Evolutionary conservation across 169 alveolate species (phyloP).

Genomic region (Plasmodium fragile): DNA sequence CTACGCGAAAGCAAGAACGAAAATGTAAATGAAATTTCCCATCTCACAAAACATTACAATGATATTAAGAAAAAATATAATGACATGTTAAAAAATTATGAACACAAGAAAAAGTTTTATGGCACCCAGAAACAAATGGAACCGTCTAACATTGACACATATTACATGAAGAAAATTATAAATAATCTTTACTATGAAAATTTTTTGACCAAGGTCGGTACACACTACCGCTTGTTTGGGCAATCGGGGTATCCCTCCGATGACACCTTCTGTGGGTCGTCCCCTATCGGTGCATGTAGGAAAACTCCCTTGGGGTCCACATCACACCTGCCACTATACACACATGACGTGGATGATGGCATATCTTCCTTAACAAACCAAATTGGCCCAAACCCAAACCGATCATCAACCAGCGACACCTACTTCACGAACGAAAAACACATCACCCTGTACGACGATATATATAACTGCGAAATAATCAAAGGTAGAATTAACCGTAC

Average conservation of each 20-base stretch:
- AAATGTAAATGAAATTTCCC: conserved; percentile 23
- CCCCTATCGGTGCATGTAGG: neutral
- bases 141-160: conserved; percentile 32
- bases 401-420: neutral
- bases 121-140: conserved; percentile 3
- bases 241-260: neutral
- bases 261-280: neutral
- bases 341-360: neutral
- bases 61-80: conserved; percentile 40
- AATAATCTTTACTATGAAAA: conserved; percentile 55
- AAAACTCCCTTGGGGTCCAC: neutral
- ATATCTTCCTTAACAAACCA: neutral
- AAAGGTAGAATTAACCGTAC: conserved; percentile 3
- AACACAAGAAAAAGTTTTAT: conserved; percentile 16
- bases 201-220: conserved; percentile 23
- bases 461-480: conserved; percentile 60
- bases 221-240: conserved; percentile 12
- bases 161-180: conserved; percentile 58
- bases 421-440: neutral
- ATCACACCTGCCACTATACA: neutral
- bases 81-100: conserved; percentile 42
- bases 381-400: neutral
- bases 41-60: conserved; percentile 39
- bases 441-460: conserved; percentile 28
- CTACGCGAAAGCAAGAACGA: conserved; percentile 48